These are phyloP conservation scores for Hypoxylon intermedium DNA, from an alignment of 495 filamentous ascomycete species.

Conservation along the genomic window DNA sequence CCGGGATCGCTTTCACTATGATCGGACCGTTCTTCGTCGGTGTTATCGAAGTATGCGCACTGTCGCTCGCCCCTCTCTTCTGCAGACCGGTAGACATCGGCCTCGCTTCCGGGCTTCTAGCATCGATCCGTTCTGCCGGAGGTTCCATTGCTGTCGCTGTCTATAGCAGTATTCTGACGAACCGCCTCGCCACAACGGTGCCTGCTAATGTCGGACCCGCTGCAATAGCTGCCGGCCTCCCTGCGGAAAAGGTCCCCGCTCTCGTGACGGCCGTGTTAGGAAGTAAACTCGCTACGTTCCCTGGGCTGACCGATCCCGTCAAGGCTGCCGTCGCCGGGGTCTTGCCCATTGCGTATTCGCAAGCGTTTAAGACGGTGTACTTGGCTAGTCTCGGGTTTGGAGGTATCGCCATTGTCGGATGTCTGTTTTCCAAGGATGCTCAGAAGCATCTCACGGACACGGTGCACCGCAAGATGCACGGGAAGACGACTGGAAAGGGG, in stretches of 20 bases:
- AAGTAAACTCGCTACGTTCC: constrained; percentile 47
- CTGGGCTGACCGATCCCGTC: constrained; percentile 51
- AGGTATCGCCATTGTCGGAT: constrained; percentile 51
- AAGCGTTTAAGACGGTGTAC: constrained; percentile 56
- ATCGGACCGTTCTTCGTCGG: constrained; percentile 39
- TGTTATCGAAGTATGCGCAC: constrained; percentile 29
- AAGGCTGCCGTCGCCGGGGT: constrained; percentile 46
- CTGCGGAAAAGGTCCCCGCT: constrained; percentile 46
- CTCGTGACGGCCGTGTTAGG: constrained; percentile 48
- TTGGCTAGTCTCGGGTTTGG: constrained; percentile 57
- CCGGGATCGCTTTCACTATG: constrained; percentile 37
- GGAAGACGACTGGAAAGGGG: constrained; percentile 14
- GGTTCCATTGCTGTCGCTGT: constrained; percentile 41
- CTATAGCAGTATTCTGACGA: constrained; percentile 56
- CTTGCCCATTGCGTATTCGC: constrained; percentile 48
- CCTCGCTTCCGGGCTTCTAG: constrained; percentile 53
- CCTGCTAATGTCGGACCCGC: constrained; percentile 51
- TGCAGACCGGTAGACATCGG: constrained; percentile 53
- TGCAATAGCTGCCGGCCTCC: constrained; percentile 53
- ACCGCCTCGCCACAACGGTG: constrained; percentile 48
- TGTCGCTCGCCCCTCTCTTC: constrained; percentile 38
- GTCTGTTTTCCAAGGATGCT: constrained; percentile 47
- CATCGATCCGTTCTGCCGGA: constrained; percentile 47
- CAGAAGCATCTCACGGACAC: constrained; percentile 48
- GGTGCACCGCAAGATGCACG: constrained; percentile 43